These are phyloP conservation scores for Hebeloma cylindrosporum DNA, from an alignment of 768 basidiomycete species.

Conservation along the genomic window DNA sequence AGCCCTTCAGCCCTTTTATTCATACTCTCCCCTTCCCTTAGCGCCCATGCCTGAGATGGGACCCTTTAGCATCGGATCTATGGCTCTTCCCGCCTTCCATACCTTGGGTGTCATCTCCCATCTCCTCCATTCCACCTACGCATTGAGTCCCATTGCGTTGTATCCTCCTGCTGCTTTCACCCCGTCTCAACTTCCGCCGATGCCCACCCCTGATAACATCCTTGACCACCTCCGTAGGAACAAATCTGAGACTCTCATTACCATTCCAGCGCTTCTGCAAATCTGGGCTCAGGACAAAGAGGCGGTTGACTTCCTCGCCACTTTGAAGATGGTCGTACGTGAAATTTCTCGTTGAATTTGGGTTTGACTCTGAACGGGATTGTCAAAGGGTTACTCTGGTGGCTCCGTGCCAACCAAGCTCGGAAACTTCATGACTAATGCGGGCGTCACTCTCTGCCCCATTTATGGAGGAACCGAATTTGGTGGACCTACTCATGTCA, in stretches of 20 bases:
- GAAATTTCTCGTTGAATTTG: background rate
- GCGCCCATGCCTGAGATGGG: slow-evolving; percentile 17
- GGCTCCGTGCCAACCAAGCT: slow-evolving; percentile 36
- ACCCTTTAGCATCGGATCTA: slow-evolving; percentile 19
- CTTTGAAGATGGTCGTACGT: slow-evolving; percentile 26
- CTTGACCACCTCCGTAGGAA: slow-evolving; percentile 32
- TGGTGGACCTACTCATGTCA: slow-evolving; percentile 20
- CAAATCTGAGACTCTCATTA: slow-evolving; percentile 30
- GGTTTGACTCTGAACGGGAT: background rate
- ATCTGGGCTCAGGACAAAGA: slow-evolving; percentile 33
- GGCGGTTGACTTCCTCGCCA: slow-evolving; percentile 25
- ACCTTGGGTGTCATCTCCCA: slow-evolving; percentile 31
- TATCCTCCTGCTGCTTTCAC: slow-evolving; percentile 32
- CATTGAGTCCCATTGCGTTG: slow-evolving; percentile 24
- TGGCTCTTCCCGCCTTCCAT: slow-evolving; percentile 42
- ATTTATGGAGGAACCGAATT: slow-evolving; percentile 43
- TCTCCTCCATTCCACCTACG: slow-evolving; percentile 30
- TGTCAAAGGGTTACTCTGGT: slow-evolving; percentile 34
- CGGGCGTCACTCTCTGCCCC: slow-evolving; percentile 33
- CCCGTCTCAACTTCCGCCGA: slow-evolving; percentile 28
- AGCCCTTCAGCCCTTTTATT: background rate
- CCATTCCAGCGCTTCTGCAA: slow-evolving; percentile 40
- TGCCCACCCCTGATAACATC: slow-evolving; percentile 32
- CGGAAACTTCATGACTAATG: slow-evolving; percentile 33
- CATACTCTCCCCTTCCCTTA: background rate